Evolutionary conservation across 148 eudicot species (phyloP).

Genomic region (Nepenthes mirabilis): DNA sequence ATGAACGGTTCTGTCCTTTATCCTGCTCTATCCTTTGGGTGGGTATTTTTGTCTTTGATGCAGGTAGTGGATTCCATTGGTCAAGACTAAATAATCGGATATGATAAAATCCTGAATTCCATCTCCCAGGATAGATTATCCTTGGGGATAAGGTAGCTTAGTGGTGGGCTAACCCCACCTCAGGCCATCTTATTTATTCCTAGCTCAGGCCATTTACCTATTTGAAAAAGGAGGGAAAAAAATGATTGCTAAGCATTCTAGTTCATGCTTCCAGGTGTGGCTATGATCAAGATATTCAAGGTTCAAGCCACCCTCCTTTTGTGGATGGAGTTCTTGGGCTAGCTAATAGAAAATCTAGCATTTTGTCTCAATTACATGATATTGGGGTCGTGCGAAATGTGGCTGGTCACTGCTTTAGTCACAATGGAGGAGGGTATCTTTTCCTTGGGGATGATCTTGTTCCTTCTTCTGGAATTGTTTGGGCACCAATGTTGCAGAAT

Average conservation of each 20-base stretch:
- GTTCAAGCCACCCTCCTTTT: constrained; percentile 38
- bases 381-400: constrained; percentile 46
- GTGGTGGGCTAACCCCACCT: too few species aligned
- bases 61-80: neutral
- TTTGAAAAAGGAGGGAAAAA: too few species aligned
- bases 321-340: constrained; percentile 94
- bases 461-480: constrained; percentile 46
- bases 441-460: constrained; percentile 70
- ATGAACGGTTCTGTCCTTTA: constrained; percentile 5
- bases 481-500: constrained; percentile 45
- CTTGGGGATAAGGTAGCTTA: too few species aligned
- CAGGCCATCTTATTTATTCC: too few species aligned
- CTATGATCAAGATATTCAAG: constrained; percentile 61
- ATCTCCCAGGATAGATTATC: too few species aligned
- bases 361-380: constrained; percentile 46
- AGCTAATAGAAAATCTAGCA: constrained; percentile 50
- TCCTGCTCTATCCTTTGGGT: constrained; percentile 13
- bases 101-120: neutral
- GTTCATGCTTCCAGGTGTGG: constrained; percentile 62
- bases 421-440: constrained; percentile 72
- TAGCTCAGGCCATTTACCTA: too few species aligned
- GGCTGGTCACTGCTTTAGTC: constrained; percentile 73
- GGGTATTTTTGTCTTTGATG: neutral
- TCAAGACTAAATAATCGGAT: neutral
- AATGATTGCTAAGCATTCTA: neutral